Conservation (phyloP, 805 yeast genomes). For the Starmera dryadoides region DNA sequence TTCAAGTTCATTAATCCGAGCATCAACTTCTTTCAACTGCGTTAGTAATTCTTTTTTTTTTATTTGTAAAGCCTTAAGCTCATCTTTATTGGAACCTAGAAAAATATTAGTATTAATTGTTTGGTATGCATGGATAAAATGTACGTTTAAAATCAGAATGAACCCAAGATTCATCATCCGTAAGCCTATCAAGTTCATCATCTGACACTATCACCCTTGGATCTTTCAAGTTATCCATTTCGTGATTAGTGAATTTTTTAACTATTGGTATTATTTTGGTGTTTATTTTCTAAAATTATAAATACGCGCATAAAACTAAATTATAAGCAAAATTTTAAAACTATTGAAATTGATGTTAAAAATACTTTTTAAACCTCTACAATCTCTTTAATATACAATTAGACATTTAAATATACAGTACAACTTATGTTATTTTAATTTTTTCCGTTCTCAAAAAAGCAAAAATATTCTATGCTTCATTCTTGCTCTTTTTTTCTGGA, state of each 20-base stretch:
- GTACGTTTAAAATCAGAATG: neutral
- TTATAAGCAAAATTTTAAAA: no score
- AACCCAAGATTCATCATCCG: conserved; percentile 5
- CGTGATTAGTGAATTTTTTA: neutral
- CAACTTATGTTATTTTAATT: neutral
- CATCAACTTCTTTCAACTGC: conserved; percentile 10
- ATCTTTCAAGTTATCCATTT: conserved; percentile 10
- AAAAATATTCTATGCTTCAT: conserved; percentile 3
- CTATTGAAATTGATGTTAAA: no score
- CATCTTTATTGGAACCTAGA: neutral
- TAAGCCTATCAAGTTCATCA: conserved; percentile 1
- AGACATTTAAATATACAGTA: no score
- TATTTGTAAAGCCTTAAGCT: neutral
- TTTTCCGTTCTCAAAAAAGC: no score
- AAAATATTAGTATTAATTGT: neutral
- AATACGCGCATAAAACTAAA: no score
- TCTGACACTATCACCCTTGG: conserved; percentile 5
- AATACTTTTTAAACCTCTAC: no score
- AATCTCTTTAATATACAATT: neutral
- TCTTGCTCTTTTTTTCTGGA: conserved; percentile 21
- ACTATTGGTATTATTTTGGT: no score
- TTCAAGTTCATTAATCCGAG: conserved; percentile 3
- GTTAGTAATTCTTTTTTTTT: conserved; percentile 11
- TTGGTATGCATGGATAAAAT: neutral
- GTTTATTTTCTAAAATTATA: no score